Evolutionary conservation across 139 green algal species (phyloP), one percentile per base, ranked within the genome.

Genomic region (Coelastrella sp.): DNA sequence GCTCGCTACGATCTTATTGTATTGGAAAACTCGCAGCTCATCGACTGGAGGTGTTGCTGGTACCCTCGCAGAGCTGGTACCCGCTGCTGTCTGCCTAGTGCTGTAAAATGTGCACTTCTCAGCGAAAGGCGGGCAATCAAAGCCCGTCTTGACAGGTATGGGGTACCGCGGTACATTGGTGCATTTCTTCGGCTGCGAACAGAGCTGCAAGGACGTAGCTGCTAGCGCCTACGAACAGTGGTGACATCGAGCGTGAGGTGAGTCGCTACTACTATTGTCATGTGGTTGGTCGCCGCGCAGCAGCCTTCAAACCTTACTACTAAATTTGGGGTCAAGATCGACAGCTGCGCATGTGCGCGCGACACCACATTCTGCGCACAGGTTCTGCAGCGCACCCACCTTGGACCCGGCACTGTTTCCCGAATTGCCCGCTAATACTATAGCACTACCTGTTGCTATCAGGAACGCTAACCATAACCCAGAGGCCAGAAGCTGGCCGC

Each of bases 31-130:
- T 14, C 57, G 16, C 19, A 83, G 14, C 71, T 89, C 85, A 73
- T 89, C 60, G 7, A 89, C 85, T 77, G 58, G 16, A 17, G 7
- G 23, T 7, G 80, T 59, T 60, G 80, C 59, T 23, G 80, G 20
- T 13, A 74, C 80, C 23, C 80, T 64, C n/a, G 80, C 56, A 14
- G 80, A 56, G 14, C 59, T 58, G 4, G 74, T 58, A 58, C 13
- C 74, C 0, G 59, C 59, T 74, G 80, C 80, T 23, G 79, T 56
- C 57, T 66, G 19, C 23, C 57, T 85, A 19, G 59, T 86, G 59
- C 32, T 86, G 59, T 75, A 74, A 23, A 86, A 86, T 8, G 80
- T 86, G 80, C 80, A 86, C 20, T 86, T 68, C 7, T 86, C 32
- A n/a, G 79, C 79, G n/a, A 86, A 86, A 10, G 80, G 59, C 7